Conservation (phyloP, 2,329 filamentous ascomycete genomes). For the Sporothrix inflata region DNA sequence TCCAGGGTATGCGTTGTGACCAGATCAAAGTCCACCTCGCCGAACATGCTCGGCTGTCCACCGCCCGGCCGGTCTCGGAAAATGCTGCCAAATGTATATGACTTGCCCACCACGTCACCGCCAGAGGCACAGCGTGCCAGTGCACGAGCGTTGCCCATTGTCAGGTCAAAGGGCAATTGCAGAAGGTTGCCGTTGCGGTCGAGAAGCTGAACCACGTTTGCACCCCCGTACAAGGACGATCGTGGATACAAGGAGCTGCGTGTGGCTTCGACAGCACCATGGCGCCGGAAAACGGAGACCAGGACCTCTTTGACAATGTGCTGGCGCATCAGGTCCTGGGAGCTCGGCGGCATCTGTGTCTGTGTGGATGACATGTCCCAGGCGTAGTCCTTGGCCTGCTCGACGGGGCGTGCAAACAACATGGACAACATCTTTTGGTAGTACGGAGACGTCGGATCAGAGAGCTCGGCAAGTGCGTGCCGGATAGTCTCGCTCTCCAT, state of each 20-base stretch:
- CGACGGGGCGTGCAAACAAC: constrained; percentile 75
- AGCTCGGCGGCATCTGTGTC: constrained; percentile 52
- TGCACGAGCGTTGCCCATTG: constrained; percentile 81
- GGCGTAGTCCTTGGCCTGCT: constrained; percentile 77
- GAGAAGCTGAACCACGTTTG: constrained; percentile 76
- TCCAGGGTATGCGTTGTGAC: constrained; percentile 82
- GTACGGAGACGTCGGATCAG: constrained; percentile 82
- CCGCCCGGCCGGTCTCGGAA: constrained; percentile 79
- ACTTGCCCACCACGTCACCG: constrained; percentile 67
- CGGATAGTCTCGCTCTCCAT: constrained; percentile 92
- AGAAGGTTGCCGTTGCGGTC: constrained; percentile 84
- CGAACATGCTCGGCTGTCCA: constrained; percentile 78
- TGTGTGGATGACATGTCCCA: constrained; percentile 69
- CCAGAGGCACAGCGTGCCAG: constrained; percentile 71
- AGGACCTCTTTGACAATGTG: constrained; percentile 75
- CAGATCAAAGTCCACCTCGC: constrained; percentile 96
- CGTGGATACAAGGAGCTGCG: constrained; percentile 79
- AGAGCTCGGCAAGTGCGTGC: constrained; percentile 77
- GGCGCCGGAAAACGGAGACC: constrained; percentile 78
- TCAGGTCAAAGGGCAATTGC: constrained; percentile 93
- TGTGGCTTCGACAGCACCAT: constrained; percentile 82
- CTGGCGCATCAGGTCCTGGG: constrained; percentile 67
- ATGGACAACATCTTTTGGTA: constrained; percentile 88
- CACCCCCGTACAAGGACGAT: constrained; percentile 73
- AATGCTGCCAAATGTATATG: constrained; percentile 85